Base-by-base conservation (phyloP, 2,329 filamentous ascomycete genomes). In the Drechslerella dactyloides region DNA sequence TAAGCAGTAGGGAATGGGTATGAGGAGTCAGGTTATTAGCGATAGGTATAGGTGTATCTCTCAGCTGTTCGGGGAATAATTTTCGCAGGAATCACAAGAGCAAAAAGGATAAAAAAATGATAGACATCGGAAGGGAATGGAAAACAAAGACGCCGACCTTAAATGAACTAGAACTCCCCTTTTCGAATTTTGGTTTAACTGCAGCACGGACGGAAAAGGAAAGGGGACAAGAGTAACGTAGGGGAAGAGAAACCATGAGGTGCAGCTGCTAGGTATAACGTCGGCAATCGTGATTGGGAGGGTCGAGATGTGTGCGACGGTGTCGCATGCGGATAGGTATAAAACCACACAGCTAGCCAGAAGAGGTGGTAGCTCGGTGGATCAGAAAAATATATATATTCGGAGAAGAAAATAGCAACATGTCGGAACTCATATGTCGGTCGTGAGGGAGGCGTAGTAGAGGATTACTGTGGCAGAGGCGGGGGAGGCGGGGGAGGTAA, bases 31-130 rank as follows among this genome's bases (percentile, higher is more conserved):
- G 13, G 6, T 10, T 37, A 48, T 60, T 37, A 53, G 33, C 15
- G 24, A 44, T 44, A 42, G 42, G 42, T 50, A 51, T 56, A 50
- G 35, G 27, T 66, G 52, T 62, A 59, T 66, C 50, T 59, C 54
- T 53, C 37, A 59, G 59, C 35, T 37, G 23, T 48, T 48, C 19
- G 21, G 65, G 59, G 58, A 60, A 70, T 70, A 59, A 40, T 70
- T 68, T 70, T 70, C 66, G 66, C 66, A 70, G 54, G 64, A 69
- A 69, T 50, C 50, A 56, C 57, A 54, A 33, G 42, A n/a, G n/a
- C n/a, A n/a, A n/a, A n/a, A n/a, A n/a, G n/a, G n/a, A n/a, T n/a
- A n/a, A n/a, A n/a, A n/a, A 46, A 57, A 42, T 44, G 23, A 62
- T 30, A 59, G 27, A 21, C 53, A 60, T 30, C 37, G 27, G 33